These are phyloP conservation scores for Penicillium salamii DNA, from an alignment of 495 filamentous ascomycete genomes.

Conservation along the genomic window DNA sequence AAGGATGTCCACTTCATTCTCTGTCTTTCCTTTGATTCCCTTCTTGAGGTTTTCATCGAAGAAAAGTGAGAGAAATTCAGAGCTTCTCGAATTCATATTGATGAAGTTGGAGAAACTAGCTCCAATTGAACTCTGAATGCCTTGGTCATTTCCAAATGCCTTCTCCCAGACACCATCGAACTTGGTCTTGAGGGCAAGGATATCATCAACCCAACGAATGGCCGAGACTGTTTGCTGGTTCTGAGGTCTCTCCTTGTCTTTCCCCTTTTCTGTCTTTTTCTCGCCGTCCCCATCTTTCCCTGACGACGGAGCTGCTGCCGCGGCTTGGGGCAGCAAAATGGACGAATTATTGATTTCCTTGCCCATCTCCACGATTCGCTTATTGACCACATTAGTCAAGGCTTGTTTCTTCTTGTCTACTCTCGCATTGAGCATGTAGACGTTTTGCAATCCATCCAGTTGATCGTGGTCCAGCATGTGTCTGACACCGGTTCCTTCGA, in stretches of 20 bases:
- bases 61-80: constrained; percentile 93
- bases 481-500: constrained; percentile 79
- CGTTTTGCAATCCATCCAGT: constrained; percentile 66
- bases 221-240: constrained; percentile 74
- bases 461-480: constrained; percentile 92
- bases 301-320: constrained; percentile 10
- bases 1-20: constrained; percentile 79
- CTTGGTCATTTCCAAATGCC: constrained; percentile 72
- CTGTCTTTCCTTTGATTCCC: constrained; percentile 88
- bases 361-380: constrained; percentile 76
- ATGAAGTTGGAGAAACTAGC: constrained; percentile 88
- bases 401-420: constrained; percentile 74
- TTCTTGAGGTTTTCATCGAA: constrained; percentile 96
- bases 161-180: constrained; percentile 73
- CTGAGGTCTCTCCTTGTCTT: constrained; percentile 48
- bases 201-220: constrained; percentile 93
- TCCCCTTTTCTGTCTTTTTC: constrained; percentile 43
- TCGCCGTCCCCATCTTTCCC: constrained; percentile 33
- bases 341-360: constrained; percentile 74
- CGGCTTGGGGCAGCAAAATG: constrained; percentile 19
- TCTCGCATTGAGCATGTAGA: constrained; percentile 73
- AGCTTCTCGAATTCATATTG: constrained; percentile 75
- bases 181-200: constrained; percentile 80
- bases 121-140: constrained; percentile 75
- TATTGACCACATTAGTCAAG: constrained; percentile 66